Percentiles rank a stretch among this genome's conserved stretches.
Conservation (phyloP, 208 protist genomes). For the Acanthamoeba castellanii region DNA sequence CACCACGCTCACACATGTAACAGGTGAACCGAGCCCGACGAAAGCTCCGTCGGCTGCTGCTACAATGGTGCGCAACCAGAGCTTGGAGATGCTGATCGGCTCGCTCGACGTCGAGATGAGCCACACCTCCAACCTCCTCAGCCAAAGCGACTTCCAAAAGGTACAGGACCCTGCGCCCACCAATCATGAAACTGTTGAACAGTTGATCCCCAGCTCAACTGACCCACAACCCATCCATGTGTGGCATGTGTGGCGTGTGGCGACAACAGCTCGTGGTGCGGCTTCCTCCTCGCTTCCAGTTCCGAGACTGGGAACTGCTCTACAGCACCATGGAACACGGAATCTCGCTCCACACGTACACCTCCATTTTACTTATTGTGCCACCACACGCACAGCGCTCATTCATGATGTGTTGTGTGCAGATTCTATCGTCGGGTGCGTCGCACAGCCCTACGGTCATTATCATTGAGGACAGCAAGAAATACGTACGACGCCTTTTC, state of each 20-base stretch:
- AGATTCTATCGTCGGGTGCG: constrained; percentile 23
- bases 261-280: background rate
- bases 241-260: background rate
- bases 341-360: constrained; percentile 31
- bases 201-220: no score
- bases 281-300: constrained; percentile 49
- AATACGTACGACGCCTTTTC: constrained; percentile 39
- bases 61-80: background rate
- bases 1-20: background rate
- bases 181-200: background rate
- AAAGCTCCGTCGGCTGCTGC: background rate
- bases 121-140: constrained; percentile 32
- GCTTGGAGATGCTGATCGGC: background rate
- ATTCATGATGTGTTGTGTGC: background rate
- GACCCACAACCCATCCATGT: no score
- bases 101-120: background rate
- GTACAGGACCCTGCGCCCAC: background rate
- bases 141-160: constrained; percentile 37
- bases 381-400: background rate
- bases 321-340: constrained; percentile 73
- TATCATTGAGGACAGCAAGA: constrained; percentile 55
- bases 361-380: no score
- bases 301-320: constrained; percentile 32
- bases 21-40: background rate
- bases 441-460: constrained; percentile 45